Evolutionary conservation across 495 filamentous ascomycete species (phyloP).

Genomic region (Penicillium diatomitis): DNA sequence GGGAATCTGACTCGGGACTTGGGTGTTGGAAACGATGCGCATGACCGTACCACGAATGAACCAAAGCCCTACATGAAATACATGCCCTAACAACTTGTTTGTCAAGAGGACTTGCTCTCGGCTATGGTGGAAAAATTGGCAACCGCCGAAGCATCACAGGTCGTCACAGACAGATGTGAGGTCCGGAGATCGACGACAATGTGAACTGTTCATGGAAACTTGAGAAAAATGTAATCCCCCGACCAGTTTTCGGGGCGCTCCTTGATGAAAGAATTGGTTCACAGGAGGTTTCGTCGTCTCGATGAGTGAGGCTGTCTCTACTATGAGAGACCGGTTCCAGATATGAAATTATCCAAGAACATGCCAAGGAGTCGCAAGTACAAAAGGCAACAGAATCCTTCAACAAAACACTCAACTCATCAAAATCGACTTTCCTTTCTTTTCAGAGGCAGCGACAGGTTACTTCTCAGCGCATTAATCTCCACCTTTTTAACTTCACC

Average conservation of each 20-base stretch:
- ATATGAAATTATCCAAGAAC: neutral
- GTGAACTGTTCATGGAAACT: too few relatives aligned
- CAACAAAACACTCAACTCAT: neutral
- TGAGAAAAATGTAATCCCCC: too few relatives aligned
- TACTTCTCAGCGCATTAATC: constrained; percentile 5
- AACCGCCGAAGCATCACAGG: too few relatives aligned
- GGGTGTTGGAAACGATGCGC: too few relatives aligned
- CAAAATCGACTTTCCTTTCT: constrained; percentile 4
- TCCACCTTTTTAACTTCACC: constrained; percentile 15
- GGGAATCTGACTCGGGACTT: neutral
- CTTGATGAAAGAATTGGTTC: neutral
- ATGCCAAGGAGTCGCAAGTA: neutral
- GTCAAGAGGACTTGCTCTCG: too few relatives aligned
- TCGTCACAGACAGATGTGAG: too few relatives aligned
- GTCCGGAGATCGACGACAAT: too few relatives aligned
- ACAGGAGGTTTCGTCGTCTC: neutral
- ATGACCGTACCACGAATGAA: too few relatives aligned
- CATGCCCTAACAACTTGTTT: too few relatives aligned
- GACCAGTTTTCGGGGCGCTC: too few relatives aligned
- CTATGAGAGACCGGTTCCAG: neutral
- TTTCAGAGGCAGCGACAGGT: neutral
- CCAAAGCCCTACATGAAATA: too few relatives aligned
- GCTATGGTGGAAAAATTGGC: too few relatives aligned
- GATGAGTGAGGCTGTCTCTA: neutral
- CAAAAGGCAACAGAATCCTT: neutral